These are phyloP conservation scores for Mrakia frigida DNA, from an alignment of 768 basidiomycete species.

Conservation along the genomic window DNA sequence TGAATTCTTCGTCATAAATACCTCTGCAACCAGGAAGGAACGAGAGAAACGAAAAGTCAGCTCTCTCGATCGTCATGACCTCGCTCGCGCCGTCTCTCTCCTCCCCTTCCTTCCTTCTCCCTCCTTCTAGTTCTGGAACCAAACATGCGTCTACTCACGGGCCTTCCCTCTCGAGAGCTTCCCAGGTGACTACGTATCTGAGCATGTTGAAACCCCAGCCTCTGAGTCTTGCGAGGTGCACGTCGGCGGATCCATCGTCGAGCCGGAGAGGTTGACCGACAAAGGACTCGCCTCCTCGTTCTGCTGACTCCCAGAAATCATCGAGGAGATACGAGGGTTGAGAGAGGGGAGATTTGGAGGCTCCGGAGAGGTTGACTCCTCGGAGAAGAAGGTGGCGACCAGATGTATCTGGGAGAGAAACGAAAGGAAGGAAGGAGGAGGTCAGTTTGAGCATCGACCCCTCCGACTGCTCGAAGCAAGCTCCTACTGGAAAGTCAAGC, in stretches of 20 bases:
- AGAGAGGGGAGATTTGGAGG: conserved; percentile 73
- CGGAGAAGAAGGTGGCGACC: conserved; percentile 58
- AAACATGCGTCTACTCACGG: conserved; percentile 61
- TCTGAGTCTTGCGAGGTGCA: conserved; percentile 74
- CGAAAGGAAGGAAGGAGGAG: background rate
- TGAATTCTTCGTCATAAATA: conserved; percentile 81
- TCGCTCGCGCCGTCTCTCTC: background rate
- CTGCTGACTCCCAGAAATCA: conserved; percentile 75
- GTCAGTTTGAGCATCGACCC: background rate
- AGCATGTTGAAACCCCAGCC: conserved; percentile 94
- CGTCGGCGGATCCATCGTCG: conserved; percentile 56
- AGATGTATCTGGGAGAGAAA: conserved; percentile 12
- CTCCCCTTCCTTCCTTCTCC: background rate
- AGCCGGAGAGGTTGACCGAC: conserved; percentile 71
- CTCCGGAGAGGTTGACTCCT: conserved; percentile 90
- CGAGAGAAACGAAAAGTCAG: background rate
- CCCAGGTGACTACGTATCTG: conserved; percentile 83
- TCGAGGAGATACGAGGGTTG: conserved; percentile 62
- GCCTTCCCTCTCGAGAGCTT: conserved; percentile 84
- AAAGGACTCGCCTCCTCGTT: conserved; percentile 61
- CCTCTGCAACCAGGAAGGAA: conserved; percentile 54
- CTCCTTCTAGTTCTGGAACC: background rate
- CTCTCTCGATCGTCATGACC: background rate
- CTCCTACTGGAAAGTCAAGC: background rate
- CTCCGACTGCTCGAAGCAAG: background rate